Base-by-base conservation (phyloP, 106 monocot genomes). In the Gastrodia elata region DNA sequence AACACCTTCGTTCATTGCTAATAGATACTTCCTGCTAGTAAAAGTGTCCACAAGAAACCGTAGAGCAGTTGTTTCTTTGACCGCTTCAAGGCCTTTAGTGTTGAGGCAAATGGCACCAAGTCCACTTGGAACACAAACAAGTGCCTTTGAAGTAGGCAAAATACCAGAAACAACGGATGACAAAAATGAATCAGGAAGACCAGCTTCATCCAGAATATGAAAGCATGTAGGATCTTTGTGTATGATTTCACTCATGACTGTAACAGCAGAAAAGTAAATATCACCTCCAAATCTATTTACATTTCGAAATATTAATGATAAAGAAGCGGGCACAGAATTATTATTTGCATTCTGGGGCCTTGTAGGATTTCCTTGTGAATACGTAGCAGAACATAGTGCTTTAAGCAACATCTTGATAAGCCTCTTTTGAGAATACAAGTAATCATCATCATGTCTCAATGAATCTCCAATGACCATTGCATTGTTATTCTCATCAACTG, bases 1-100 rank as follows among this genome's bases (percentile, higher is more conserved):
- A 77, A 99, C 93, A 80, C 93, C 98, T 76, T 99, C 98, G 78
- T 99, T 99, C 98, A 94, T 99, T 36, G 98, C 93, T 18, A 85
- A 78, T 75, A 93, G 75, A 87, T 99, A 99, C 61, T 91, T 99
- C 74, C 88, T 91, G 13, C 79, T 84, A 64, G 98, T 91, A 75
- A 93, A 99, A 6, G 76, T 76, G n/a, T 91, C 87, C 24, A 89
- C 68, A 39, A 99, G 88, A 77, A 99, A 99, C 30, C 83, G 72
- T 73, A 99, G 71, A 34, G 82, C 88, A 75, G 79, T 55, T 71
- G 80, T 83, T 79, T 85, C 87, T 73, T 83, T 99, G 9, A 93
- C 93, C 38, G 88, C 86, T 70, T 99, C 98, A 70, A 99, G 65
- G 46, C 93, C 98, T 84, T 85, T 88, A 67, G 71, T 73, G 69